phyloP scores from a whole-genome alignment of 352 stramenopile genomes.

The Pythium scleroteichum region DNA sequence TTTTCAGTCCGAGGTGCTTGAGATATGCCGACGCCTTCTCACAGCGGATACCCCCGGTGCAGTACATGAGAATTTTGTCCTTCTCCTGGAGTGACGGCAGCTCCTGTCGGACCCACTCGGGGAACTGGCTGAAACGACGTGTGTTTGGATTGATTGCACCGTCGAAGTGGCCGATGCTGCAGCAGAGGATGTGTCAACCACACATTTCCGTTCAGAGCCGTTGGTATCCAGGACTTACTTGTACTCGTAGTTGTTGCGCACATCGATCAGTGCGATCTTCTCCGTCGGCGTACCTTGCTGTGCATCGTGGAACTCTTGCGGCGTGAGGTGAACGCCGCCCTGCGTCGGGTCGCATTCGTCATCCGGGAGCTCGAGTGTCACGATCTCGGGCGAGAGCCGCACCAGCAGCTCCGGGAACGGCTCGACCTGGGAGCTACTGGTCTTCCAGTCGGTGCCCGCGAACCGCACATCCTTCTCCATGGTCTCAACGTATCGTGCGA shows the following conservation, averaged over 20 bases:
- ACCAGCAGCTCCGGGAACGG: slow-evolving; percentile 76
- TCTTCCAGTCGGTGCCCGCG: slow-evolving; percentile 85
- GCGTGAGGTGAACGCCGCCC: slow-evolving; percentile 58
- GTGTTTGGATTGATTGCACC: slow-evolving; percentile 80
- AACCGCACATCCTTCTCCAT: slow-evolving; percentile 46
- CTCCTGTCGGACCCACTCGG: slow-evolving; percentile 57
- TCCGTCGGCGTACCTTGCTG: slow-evolving; percentile 29
- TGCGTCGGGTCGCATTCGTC: slow-evolving; percentile 45
- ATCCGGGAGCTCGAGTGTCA: slow-evolving; percentile 69
- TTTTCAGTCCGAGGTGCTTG: slow-evolving; percentile 58
- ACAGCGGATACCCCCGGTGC: slow-evolving; percentile 81
- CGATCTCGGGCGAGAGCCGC: slow-evolving; percentile 67
- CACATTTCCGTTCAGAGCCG: not conserved
- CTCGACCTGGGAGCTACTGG: slow-evolving; percentile 41
- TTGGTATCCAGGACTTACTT: slow-evolving; percentile 31
- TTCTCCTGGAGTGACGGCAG: slow-evolving; percentile 62
- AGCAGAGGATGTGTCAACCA: not conserved
- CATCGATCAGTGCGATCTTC: slow-evolving; percentile 62
- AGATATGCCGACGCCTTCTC: slow-evolving; percentile 85
- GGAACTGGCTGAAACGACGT: slow-evolving; percentile 79
- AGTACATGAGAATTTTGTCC: slow-evolving; percentile 87
- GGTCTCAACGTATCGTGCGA: slow-evolving; percentile 64
- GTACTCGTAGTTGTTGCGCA: slow-evolving; percentile 84
- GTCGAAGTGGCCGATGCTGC: slow-evolving; percentile 69
- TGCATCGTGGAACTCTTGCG: slow-evolving; percentile 59